A percentile compares a stretch with the other conserved stretches of the same genome.
Evolutionary conservation across 768 basidiomycete species (phyloP).

Genomic region (Russula compacta): DNA sequence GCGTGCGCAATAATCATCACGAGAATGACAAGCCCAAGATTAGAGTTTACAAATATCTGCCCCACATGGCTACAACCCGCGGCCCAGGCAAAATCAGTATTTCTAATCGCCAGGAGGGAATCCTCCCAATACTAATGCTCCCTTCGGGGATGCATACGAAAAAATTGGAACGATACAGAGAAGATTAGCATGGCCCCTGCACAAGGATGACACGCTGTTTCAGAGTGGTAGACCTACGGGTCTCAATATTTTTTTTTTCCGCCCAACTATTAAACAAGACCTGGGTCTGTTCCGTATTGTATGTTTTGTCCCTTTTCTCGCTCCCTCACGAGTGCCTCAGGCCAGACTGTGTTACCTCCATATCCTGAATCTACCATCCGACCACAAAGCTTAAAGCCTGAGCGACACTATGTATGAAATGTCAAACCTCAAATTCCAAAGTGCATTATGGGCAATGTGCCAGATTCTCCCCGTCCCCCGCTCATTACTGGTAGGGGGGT

Average conservation of each 20-base stretch:
- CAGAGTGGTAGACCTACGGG: conserved; percentile 9
- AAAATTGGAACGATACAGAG: conserved; percentile 25
- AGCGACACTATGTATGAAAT: too few relatives aligned
- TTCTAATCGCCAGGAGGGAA: neutral
- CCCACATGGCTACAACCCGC: neutral
- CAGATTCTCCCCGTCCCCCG: too few relatives aligned
- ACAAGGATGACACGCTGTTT: conserved; percentile 7
- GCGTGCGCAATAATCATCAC: too few relatives aligned
- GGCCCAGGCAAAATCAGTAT: conserved; percentile 6
- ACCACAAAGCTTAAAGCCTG: too few relatives aligned
- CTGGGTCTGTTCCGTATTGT: neutral
- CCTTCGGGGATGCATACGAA: conserved; percentile 91
- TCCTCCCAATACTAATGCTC: conserved; percentile 34
- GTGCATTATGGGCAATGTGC: too few relatives aligned
- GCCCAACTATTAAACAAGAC: neutral
- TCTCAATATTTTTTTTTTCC: conserved; percentile 6
- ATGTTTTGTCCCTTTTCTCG: neutral
- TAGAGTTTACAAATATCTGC: too few relatives aligned
- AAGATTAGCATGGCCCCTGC: conserved; percentile 8
- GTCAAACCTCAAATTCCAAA: too few relatives aligned
- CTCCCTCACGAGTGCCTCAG: too few relatives aligned
- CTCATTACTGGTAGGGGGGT: too few relatives aligned
- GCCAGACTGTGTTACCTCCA: too few relatives aligned
- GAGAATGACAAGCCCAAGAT: too few relatives aligned
- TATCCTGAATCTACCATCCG: too few relatives aligned